Evolutionary conservation across 2,329 filamentous ascomycete genomes (phyloP), one percentile per base, ranked within the genome.

Genomic region (Neofusicoccum kwambonambiense): DNA sequence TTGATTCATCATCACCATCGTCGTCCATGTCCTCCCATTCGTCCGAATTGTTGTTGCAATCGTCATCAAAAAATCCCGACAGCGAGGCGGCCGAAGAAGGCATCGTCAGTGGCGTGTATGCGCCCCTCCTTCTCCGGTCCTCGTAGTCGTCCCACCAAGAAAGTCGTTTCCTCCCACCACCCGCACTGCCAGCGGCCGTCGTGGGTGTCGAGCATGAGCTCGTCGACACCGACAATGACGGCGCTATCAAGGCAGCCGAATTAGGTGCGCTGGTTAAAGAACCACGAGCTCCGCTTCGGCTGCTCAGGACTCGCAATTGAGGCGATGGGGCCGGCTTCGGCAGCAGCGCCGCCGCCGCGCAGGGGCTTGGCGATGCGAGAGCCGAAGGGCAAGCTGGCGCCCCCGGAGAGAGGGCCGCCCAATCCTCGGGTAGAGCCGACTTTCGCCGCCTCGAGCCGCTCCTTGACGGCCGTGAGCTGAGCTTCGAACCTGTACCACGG

Each of bases 391-490:
- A 88, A 96, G 77, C 96, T 94, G 77, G 96, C 94, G 67, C 79
- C 64, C 54, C 54, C 54, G 67, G 69, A 79, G 7, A 86, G 83
- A 54, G 88, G 86, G 61, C 90, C 91, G n/a, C 75, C 75, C 64
- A 97, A 87, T 62, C 92, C 93, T 69, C 93, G 90, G 11, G 93
- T 97, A 69, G 91, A 95, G 73, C 93, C 92, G 56, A 89, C 87
- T 81, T 98, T 99, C 77, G 93, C 95, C 61, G 92, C 91, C 80
- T 99, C 95, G 70, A 99, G 89, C 68, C 95, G 91, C 78, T 99
- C 95, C 84, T 98, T 99, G 80, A 99, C 95, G 60, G 93, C 93
- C 49, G 93, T 91, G 76, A 99, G 91, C 81, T 99, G 95, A 42
- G 92, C 90, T 83, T 99, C 95, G 83, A 99, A 99, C 78, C 95